These are phyloP conservation scores for Fusarium sp. DNA, from an alignment of 2,329 filamentous ascomycete genomes.

Conservation along the genomic window DNA sequence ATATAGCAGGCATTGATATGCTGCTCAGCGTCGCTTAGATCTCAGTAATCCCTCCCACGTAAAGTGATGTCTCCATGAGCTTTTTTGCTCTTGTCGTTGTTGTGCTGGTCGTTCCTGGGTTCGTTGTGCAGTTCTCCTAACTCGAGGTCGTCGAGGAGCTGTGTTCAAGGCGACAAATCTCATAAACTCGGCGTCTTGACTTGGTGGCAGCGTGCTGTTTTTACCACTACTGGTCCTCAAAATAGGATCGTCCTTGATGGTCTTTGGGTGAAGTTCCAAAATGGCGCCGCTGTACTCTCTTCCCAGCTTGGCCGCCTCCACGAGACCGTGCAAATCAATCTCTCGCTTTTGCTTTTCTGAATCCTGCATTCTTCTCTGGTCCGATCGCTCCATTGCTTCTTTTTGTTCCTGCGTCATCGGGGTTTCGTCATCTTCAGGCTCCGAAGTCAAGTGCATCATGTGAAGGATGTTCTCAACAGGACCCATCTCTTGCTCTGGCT, in stretches of 20 bases:
- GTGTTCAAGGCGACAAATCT: slow-evolving; percentile 46
- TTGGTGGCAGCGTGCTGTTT: slow-evolving; percentile 55
- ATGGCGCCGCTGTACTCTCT: slow-evolving; percentile 47
- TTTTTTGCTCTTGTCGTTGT: slow-evolving; percentile 20
- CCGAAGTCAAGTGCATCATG: slow-evolving; percentile 37
- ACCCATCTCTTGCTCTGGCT: slow-evolving; percentile 44
- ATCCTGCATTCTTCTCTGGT: slow-evolving; percentile 34
- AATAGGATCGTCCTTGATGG: slow-evolving; percentile 58
- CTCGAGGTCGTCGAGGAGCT: slow-evolving; percentile 19
- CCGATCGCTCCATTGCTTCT: slow-evolving; percentile 44
- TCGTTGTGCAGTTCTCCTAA: slow-evolving; percentile 2
- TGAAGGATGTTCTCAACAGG: slow-evolving; percentile 47
- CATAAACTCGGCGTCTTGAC: slow-evolving; percentile 57
- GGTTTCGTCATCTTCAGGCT: slow-evolving; percentile 36
- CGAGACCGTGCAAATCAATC: slow-evolving; percentile 53
- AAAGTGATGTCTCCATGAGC: slow-evolving; percentile 38
- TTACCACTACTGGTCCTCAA: slow-evolving; percentile 50
- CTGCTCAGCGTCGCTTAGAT: slow-evolving; percentile 42
- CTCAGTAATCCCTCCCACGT: slow-evolving; percentile 48
- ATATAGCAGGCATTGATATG: background rate
- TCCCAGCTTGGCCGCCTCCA: slow-evolving; percentile 53
- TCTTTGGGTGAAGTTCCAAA: slow-evolving; percentile 60
- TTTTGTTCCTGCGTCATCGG: slow-evolving; percentile 46
- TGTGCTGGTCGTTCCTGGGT: slow-evolving; percentile 10
- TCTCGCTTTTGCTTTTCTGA: slow-evolving; percentile 37